Percentiles rank a stretch among this genome's conserved stretches.
phyloP scores from a whole-genome alignment of 306 rosid species.

The Morella rubra region DNA sequence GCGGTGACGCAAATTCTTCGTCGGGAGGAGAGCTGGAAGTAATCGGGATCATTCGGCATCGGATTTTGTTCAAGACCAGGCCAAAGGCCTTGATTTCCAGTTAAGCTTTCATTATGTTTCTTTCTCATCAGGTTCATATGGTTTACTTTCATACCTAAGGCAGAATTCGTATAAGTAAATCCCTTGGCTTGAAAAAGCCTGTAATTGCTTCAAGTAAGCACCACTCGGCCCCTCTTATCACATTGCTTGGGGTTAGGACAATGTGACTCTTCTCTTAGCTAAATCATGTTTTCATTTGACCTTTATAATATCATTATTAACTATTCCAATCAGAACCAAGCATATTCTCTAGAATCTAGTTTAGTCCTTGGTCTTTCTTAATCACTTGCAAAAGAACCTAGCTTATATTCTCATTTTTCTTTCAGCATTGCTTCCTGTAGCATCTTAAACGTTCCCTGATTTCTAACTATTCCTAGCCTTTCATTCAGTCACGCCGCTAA shows the following conservation, averaged over 20 bases:
- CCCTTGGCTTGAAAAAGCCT: too few relatives aligned
- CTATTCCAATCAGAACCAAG: neutral
- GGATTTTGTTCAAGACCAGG: slow-evolving; percentile 82
- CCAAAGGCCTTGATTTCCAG: slow-evolving; percentile 89
- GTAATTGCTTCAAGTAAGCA: too few relatives aligned
- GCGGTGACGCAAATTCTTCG: slow-evolving; percentile 3
- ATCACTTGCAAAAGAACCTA: neutral
- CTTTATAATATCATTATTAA: neutral
- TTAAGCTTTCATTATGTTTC: slow-evolving; percentile 23
- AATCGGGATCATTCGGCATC: slow-evolving; percentile 68
- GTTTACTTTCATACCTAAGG: too few relatives aligned
- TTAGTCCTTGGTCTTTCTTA: too few relatives aligned
- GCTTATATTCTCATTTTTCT: neutral
- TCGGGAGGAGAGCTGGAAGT: slow-evolving; percentile 59
- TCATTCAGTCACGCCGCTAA: neutral
- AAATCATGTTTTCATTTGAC: neutral
- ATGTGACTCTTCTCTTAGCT: neutral
- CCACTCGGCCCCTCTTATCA: too few relatives aligned
- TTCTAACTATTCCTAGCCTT: too few relatives aligned
- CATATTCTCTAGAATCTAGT: too few relatives aligned
- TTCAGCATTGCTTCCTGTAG: too few relatives aligned
- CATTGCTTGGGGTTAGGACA: neutral
- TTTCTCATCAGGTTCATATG: neutral
- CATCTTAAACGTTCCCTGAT: too few relatives aligned
- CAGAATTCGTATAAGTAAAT: too few relatives aligned